Evolutionary conservation across 176 grass and related monocot species (phyloP).

Genomic region (Paspalum vaginatum): DNA sequence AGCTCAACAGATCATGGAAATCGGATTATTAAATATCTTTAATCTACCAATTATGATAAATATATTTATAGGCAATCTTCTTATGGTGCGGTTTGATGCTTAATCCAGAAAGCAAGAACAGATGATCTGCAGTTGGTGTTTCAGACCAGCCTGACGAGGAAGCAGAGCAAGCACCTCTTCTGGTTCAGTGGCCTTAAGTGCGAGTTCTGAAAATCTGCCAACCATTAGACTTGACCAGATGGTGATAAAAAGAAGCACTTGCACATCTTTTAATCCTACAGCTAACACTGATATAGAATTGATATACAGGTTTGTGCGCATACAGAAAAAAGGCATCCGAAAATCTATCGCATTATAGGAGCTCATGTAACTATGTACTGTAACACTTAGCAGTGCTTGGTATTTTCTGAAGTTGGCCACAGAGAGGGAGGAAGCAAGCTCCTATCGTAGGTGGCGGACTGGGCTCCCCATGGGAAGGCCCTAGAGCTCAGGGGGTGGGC

Average conservation of each 20-base stretch:
- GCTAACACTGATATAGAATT: background rate
- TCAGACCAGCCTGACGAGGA: conserved; percentile 9
- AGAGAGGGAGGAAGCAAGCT: no score
- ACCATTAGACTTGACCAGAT: background rate
- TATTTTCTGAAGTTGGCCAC: no score
- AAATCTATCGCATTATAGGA: background rate
- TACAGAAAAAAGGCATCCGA: background rate
- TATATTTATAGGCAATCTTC: conserved; percentile 52
- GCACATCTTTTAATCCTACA: background rate
- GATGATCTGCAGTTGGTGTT: conserved; percentile 3
- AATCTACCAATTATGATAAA: no score
- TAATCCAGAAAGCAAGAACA: conserved; percentile 40
- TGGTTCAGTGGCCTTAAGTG: conserved; percentile 4
- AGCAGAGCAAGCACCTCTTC: conserved; percentile 43
- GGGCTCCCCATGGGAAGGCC: no score
- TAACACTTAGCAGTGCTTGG: background rate
- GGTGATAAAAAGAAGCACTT: background rate
- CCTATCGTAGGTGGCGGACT: no score
- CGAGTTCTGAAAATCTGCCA: background rate
- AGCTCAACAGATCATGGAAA: no score
- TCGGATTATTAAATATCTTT: no score
- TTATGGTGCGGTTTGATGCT: conserved; percentile 57
- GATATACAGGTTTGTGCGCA: background rate
- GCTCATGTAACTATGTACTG: conserved; percentile 6
- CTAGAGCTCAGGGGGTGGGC: no score